phyloP scores from a whole-genome alignment of 345 rosid species.

The Aurinia saxatilis region DNA sequence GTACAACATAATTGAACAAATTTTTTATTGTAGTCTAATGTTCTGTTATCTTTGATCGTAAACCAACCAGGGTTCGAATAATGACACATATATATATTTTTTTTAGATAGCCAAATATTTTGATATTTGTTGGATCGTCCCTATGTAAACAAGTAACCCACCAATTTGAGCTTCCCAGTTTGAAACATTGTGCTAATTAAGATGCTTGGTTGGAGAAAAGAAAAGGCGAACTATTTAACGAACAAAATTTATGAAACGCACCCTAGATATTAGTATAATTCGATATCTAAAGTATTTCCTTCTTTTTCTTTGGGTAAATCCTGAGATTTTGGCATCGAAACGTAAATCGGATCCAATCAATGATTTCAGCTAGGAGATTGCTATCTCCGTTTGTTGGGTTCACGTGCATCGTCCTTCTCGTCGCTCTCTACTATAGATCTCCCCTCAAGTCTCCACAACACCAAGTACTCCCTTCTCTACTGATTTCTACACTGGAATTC shows the following conservation, averaged over 20 bases:
- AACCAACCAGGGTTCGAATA: too few species aligned
- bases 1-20: too few species aligned
- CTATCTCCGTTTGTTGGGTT: conserved; percentile 36
- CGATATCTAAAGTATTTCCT: neutral
- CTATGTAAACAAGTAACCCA: too few species aligned
- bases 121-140: too few species aligned
- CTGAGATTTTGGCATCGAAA: neutral
- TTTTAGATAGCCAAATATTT: too few species aligned
- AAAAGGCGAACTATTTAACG: too few species aligned
- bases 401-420: conserved; percentile 36
- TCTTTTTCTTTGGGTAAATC: neutral
- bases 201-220: too few species aligned
- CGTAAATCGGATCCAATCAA: conserved; percentile 17
- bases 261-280: neutral
- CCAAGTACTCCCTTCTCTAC: conserved; percentile 32
- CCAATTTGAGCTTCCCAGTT: too few species aligned
- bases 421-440: conserved; percentile 43
- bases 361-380: conserved; percentile 23
- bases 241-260: neutral
- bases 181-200: too few species aligned
- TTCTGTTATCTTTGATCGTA: too few species aligned
- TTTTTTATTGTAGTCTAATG: too few species aligned
- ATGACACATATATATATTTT: too few species aligned
- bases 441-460: conserved; percentile 27
- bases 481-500: neutral